Conservation (phyloP, 768 basidiomycete species). For the Podaxis pistillaris region DNA sequence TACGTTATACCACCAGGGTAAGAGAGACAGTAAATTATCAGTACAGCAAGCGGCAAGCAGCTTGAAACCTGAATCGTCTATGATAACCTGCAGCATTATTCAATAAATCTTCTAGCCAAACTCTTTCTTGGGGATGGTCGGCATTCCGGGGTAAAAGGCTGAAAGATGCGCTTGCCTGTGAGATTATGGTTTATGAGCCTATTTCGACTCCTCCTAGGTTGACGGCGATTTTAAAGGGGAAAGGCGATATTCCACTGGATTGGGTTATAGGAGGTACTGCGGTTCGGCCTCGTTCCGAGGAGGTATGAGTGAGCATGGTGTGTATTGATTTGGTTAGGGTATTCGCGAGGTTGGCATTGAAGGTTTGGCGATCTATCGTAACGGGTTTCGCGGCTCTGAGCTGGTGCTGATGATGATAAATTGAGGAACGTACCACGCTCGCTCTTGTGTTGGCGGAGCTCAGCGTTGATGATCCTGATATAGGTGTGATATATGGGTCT, state of each 20-base stretch:
- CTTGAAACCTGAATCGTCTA: too few relatives aligned
- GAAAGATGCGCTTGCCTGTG: neutral
- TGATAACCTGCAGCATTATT: too few relatives aligned
- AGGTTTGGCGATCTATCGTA: constrained; percentile 42
- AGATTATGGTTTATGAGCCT: constrained; percentile 21
- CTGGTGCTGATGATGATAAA: neutral
- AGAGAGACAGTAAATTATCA: too few relatives aligned
- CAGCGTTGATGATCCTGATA: constrained; percentile 74
- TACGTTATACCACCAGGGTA: too few relatives aligned
- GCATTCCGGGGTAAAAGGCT: too few relatives aligned
- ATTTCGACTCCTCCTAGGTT: constrained; percentile 68
- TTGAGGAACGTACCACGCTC: constrained; percentile 48
- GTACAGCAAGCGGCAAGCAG: too few relatives aligned
- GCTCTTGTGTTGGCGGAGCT: constrained; percentile 67
- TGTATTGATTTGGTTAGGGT: constrained; percentile 66
- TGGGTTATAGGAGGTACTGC: constrained; percentile 82
- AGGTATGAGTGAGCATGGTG: constrained; percentile 74
- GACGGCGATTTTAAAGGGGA: constrained; percentile 70
- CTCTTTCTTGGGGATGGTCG: neutral
- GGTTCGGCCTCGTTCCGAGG: constrained; percentile 71
- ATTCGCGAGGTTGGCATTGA: constrained; percentile 55
- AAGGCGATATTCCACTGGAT: constrained; percentile 73
- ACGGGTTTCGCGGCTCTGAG: neutral
- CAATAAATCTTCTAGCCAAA: neutral
- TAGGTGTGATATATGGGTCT: neutral